Evolutionary conservation across 169 alveolate genomes (phyloP).

Genomic region (Neospora caninum): DNA sequence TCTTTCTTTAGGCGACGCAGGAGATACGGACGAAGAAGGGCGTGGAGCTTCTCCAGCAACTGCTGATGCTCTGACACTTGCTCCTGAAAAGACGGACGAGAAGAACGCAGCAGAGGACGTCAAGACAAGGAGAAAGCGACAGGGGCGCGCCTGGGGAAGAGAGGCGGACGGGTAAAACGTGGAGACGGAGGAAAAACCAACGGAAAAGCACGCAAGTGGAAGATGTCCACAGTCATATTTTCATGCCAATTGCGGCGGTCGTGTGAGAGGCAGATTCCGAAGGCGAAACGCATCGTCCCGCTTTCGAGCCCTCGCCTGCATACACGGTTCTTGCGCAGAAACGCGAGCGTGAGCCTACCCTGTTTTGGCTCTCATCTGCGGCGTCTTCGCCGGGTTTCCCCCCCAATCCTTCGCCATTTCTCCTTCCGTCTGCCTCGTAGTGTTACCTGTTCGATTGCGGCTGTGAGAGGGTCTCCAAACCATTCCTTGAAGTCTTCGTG

Average conservation of each 20-base stretch:
- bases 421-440: background rate
- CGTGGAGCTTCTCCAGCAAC: conserved; percentile 90
- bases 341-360: too few species aligned
- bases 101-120: background rate
- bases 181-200: background rate
- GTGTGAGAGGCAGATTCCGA: too few species aligned
- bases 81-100: conserved; percentile 57
- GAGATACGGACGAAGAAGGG: conserved; percentile 97
- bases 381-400: too few species aligned
- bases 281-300: too few species aligned
- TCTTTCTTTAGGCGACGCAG: conserved; percentile 97
- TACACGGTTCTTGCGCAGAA: too few species aligned
- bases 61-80: conserved; percentile 62
- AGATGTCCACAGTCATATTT: too few species aligned
- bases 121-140: background rate
- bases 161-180: background rate
- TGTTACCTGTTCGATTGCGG: conserved; percentile 88
- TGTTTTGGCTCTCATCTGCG: too few species aligned
- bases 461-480: conserved; percentile 91
- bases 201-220: background rate
- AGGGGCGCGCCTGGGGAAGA: background rate
- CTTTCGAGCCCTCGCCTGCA: too few species aligned
- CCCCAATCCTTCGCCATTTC: too few species aligned
- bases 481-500: conserved; percentile 92
- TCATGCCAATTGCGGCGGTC: too few species aligned